These are phyloP conservation scores for Russula abietina DNA, from an alignment of 768 basidiomycete genomes.

Conservation along the genomic window DNA sequence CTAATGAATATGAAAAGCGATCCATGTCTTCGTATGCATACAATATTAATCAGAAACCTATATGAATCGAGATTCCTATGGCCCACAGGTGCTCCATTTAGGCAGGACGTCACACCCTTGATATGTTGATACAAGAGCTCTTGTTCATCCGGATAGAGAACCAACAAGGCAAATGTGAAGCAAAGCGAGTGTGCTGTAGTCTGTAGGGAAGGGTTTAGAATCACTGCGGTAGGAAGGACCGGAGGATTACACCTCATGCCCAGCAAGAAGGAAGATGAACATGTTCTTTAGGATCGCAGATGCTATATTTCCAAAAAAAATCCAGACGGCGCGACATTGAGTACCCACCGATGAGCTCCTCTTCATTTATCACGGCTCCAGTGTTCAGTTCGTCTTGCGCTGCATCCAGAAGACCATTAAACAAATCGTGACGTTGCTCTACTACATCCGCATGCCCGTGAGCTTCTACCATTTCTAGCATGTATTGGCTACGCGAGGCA, in stretches of 20 bases:
- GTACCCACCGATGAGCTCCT: conserved; percentile 25
- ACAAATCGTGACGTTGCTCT: conserved; percentile 28
- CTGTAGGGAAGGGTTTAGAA: conserved; percentile 20
- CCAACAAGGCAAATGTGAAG: conserved; percentile 39
- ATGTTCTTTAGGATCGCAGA: conserved; percentile 22
- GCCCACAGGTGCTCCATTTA: neutral
- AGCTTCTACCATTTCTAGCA: conserved; percentile 28
- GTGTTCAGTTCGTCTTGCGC: conserved; percentile 19
- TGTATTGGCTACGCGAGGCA: conserved; percentile 24
- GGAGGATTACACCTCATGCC: conserved; percentile 29
- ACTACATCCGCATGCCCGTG: conserved; percentile 17
- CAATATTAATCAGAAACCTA: neutral
- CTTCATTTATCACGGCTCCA: conserved; percentile 20
- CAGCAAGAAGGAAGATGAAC: conserved; percentile 35
- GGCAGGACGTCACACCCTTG: neutral
- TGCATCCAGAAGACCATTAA: conserved; percentile 28
- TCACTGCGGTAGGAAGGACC: conserved; percentile 17
- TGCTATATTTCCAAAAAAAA: neutral
- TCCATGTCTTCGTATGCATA: neutral
- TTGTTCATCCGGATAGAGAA: conserved; percentile 39
- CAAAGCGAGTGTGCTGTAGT: conserved; percentile 37
- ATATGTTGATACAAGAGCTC: conserved; percentile 26
- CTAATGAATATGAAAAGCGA: neutral
- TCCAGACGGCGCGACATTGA: neutral
- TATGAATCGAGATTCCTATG: neutral